A percentile compares a stretch with the other conserved stretches of the same genome.
Conservation (phyloP, 1,284 basidiomycete genomes). For the Grifola frondosa region DNA sequence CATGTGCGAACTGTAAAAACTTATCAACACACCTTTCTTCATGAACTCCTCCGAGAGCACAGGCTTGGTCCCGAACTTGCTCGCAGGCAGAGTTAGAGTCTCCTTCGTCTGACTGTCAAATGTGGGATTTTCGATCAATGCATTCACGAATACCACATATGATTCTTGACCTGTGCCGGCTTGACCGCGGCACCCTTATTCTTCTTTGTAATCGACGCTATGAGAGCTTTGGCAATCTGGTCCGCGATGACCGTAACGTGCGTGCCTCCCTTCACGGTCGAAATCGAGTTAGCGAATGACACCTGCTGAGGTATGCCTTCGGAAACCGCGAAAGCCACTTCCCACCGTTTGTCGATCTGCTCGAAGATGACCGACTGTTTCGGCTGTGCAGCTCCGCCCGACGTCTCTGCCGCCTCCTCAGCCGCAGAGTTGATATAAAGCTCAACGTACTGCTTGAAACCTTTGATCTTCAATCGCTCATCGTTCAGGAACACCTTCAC, state of each 20-base stretch:
- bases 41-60: constrained; percentile 87
- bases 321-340: constrained; percentile 93
- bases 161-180: constrained; percentile 91
- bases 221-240: constrained; percentile 84
- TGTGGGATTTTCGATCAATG: constrained; percentile 95
- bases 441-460: constrained; percentile 97
- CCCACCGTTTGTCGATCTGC: constrained; percentile 83
- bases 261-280: constrained; percentile 95
- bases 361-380: constrained; percentile 89
- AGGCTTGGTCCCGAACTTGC: constrained; percentile 91
- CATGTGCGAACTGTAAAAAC: neutral
- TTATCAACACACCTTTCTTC: constrained; percentile 78
- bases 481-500: constrained; percentile 95
- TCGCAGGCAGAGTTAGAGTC: constrained; percentile 84
- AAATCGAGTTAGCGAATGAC: constrained; percentile 98
- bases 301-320: constrained; percentile 91
- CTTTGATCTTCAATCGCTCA: constrained; percentile 90
- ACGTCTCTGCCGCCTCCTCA: constrained; percentile 60
- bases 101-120: constrained; percentile 99
- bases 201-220: constrained; percentile 89
- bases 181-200: constrained; percentile 95
- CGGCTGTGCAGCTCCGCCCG: constrained; percentile 70
- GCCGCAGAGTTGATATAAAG: constrained; percentile 83
- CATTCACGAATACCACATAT: constrained; percentile 99
- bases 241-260: constrained; percentile 90